Evolutionary conservation across 306 rosid genomes (phyloP).

Genomic region (Sindora glabra): DNA sequence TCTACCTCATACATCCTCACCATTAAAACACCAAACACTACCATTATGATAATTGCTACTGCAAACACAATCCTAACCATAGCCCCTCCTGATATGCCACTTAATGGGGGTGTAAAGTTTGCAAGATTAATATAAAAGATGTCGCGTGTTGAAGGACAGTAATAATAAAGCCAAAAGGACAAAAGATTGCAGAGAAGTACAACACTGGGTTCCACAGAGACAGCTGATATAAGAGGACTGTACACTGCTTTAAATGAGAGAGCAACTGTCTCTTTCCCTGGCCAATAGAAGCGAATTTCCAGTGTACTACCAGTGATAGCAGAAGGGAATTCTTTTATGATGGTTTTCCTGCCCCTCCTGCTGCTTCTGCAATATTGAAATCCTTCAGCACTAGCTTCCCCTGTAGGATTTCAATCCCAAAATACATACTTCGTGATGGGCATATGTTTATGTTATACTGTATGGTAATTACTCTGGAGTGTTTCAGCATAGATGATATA

Average conservation of each 20-base stretch:
- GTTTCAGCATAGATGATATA: background rate
- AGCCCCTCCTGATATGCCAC: slow-evolving; percentile 22
- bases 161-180: background rate
- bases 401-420: slow-evolving; percentile 19
- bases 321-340: background rate
- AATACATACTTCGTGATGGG: background rate
- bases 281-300: slow-evolving; percentile 59
- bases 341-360: slow-evolving; percentile 24
- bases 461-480: background rate
- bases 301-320: slow-evolving; percentile 22
- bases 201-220: slow-evolving; percentile 41
- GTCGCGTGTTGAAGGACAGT: background rate
- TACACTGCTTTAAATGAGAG: slow-evolving; percentile 36
- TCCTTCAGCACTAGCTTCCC: slow-evolving; percentile 24
- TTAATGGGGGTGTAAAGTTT: slow-evolving; percentile 8
- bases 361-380: slow-evolving; percentile 49
- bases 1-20: slow-evolving; percentile 19
- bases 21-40: slow-evolving; percentile 23
- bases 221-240: slow-evolving; percentile 75
- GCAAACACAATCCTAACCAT: slow-evolving; percentile 37
- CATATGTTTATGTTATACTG: background rate
- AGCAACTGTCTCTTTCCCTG: slow-evolving; percentile 51
- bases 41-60: slow-evolving; percentile 9
- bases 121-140: background rate
- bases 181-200: background rate